Evolutionary conservation across 2,329 filamentous ascomycete species (phyloP), one percentile per base, ranked within the genome.

Genomic region (Monilinia fructicola): DNA sequence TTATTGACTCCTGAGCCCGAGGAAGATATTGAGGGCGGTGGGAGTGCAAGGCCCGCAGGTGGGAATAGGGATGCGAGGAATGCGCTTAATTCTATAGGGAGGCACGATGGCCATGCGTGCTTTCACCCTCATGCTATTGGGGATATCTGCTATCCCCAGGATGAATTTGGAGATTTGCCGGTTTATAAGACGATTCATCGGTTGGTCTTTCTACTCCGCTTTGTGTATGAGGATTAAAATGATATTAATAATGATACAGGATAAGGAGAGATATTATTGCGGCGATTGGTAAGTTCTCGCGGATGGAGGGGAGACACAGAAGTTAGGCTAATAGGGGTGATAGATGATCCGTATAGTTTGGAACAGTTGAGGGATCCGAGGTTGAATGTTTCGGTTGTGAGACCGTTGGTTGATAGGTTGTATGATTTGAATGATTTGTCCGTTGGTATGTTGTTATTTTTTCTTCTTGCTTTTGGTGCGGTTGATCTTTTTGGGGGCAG

Each of bases 371-470:
- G 89, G 73, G 90, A 92, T 76, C 88, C 92, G 65, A 85, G 91
- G 67, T 92, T 95, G 82, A 95, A 95, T 75, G 55, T 74, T 26
- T 70, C 89, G 1, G 88, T 95, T 54, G 88, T 95, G 26, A 85
- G 92, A 67, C 92, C 92, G 0, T 79, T 95, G 35, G 90, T 95
- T n/a, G 90, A 95, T 76, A 90, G 91, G 75, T 84, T 94, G 11
- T 95, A 92, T 75, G 87, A 91, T 73, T 83, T 88, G 67, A 84
- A 91, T 67, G 92, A 95, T 79, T 88, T 93, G 50, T 94, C 91
- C 1, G 87, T 93, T 65, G 84, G 87, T 89, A 78, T 70, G 82
- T 65, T 59, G 18, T 60, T 31, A 9, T 16, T 14, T 53, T 42
- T n/a, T 28, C 21, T 48, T 48, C 0, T n/a, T 64, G 12, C 9